Percentiles rank a stretch among this genome's conserved stretches.
Conservation (phyloP, 129 eudicot genomes). For the Helichrysum umbraculigerum region DNA sequence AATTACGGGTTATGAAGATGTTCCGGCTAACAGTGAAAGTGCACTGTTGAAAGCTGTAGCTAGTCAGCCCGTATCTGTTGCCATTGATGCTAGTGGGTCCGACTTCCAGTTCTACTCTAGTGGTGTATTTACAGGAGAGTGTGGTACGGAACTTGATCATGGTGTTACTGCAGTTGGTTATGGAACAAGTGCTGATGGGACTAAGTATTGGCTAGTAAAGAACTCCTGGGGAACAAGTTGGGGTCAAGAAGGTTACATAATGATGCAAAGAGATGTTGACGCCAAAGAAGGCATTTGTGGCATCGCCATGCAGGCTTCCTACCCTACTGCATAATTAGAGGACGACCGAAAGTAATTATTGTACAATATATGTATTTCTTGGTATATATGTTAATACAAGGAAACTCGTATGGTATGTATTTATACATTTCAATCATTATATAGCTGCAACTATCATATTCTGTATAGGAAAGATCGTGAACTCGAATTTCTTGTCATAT, state of each 20-base stretch:
- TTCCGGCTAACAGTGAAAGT: slow-evolving; percentile 37
- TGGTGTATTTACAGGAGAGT: slow-evolving; percentile 34
- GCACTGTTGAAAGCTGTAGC: slow-evolving; percentile 33
- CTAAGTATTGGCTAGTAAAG: slow-evolving; percentile 38
- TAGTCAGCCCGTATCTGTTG: slow-evolving; percentile 36
- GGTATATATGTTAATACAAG: slow-evolving; percentile 7
- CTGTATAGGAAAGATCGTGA: not conserved
- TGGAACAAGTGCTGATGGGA: slow-evolving; percentile 33
- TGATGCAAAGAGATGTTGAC: slow-evolving; percentile 34
- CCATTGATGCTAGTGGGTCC: slow-evolving; percentile 37
- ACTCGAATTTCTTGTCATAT: not conserved
- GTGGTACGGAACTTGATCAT: slow-evolving; percentile 35
- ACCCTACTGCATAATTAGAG: slow-evolving; percentile 23
- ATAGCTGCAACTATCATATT: not conserved
- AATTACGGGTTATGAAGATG: slow-evolving; percentile 33
- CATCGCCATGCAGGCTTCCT: slow-evolving; percentile 35
- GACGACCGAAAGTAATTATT: not conserved
- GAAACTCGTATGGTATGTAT: not conserved
- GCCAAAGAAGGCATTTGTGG: slow-evolving; percentile 35
- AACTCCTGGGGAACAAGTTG: slow-evolving; percentile 36
- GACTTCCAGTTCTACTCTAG: slow-evolving; percentile 37
- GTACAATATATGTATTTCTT: slow-evolving; percentile 17
- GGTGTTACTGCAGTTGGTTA: slow-evolving; percentile 36
- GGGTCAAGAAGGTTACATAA: slow-evolving; percentile 37
- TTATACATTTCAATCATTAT: not conserved